Evolutionary conservation across 257 asterid species (phyloP).

Genomic region (Ballota nigra): DNA sequence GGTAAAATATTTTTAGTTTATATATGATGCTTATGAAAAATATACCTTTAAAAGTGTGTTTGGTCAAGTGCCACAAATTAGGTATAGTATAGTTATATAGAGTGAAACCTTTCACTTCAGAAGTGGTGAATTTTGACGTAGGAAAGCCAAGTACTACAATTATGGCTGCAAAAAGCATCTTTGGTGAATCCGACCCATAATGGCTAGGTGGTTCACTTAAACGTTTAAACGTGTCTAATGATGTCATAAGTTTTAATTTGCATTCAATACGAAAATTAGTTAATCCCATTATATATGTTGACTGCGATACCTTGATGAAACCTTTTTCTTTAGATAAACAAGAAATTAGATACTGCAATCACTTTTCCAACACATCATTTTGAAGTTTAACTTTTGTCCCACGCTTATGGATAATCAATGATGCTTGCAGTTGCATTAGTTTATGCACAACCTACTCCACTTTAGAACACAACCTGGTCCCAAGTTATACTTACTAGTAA

Average conservation of each 20-base stretch:
- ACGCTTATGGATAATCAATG: not conserved
- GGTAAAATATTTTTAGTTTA: too few relatives aligned
- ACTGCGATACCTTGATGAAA: too few relatives aligned
- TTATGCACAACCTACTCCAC: slow-evolving; percentile 42
- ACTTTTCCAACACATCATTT: slow-evolving; percentile 17
- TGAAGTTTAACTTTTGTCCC: slow-evolving; percentile 22
- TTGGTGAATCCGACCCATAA: too few relatives aligned
- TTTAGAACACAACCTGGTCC: slow-evolving; percentile 18
- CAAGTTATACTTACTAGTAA: slow-evolving; percentile 18
- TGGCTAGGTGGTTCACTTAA: not conserved
- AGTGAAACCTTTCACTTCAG: not conserved
- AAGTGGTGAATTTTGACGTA: too few relatives aligned
- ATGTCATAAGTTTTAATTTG: not conserved
- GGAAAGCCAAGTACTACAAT: too few relatives aligned
- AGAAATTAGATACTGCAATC: slow-evolving; percentile 6
- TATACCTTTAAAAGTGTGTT: not conserved
- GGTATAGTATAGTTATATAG: not conserved
- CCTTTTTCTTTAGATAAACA: too few relatives aligned
- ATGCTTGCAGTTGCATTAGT: slow-evolving; percentile 26
- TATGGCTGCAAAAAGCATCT: too few relatives aligned
- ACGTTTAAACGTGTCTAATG: not conserved
- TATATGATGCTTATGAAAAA: too few relatives aligned
- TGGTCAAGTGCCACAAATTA: not conserved
- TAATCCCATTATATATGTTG: too few relatives aligned
- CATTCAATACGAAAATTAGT: not conserved